A percentile compares a stretch with the other conserved stretches of the same genome.
Conservation (phyloP, 106 monocot genomes). For the Dendrobium huoshanense region DNA sequence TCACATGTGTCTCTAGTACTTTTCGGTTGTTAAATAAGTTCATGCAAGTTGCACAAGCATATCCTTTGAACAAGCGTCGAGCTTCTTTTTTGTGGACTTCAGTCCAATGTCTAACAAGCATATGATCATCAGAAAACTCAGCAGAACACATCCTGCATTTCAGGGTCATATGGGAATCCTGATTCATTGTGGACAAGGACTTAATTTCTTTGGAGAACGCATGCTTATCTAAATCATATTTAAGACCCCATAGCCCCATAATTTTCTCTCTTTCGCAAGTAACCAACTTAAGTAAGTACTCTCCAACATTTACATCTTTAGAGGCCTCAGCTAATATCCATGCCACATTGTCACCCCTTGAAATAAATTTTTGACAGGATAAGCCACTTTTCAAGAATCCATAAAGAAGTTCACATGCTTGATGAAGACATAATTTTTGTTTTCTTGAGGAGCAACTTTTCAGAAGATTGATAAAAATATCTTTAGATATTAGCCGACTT, state of each 20-base stretch:
- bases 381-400: slow-evolving; percentile 69
- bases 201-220: slow-evolving; percentile 17
- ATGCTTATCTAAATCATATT: slow-evolving; percentile 15
- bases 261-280: slow-evolving; percentile 77
- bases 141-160: slow-evolving; percentile 76
- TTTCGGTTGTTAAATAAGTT: slow-evolving; percentile 75
- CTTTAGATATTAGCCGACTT: slow-evolving; percentile 67
- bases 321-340: slow-evolving; percentile 60
- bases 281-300: slow-evolving; percentile 78
- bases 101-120: slow-evolving; percentile 63
- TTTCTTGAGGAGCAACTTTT: slow-evolving; percentile 53
- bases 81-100: slow-evolving; percentile 88
- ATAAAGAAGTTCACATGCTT: slow-evolving; percentile 85
- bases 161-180: slow-evolving; percentile 11
- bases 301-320: slow-evolving; percentile 60
- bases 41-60: slow-evolving; percentile 79
- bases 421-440: slow-evolving; percentile 59
- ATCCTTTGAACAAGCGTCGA: slow-evolving; percentile 79
- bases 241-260: slow-evolving; percentile 49
- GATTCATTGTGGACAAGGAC: background rate
- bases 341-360: slow-evolving; percentile 36
- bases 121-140: slow-evolving; percentile 50
- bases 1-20: slow-evolving; percentile 68
- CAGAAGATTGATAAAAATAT: slow-evolving; percentile 61
- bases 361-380: slow-evolving; percentile 34